Evolutionary conservation across 306 rosid species (phyloP).

Genomic region (Quercus mongolica): DNA sequence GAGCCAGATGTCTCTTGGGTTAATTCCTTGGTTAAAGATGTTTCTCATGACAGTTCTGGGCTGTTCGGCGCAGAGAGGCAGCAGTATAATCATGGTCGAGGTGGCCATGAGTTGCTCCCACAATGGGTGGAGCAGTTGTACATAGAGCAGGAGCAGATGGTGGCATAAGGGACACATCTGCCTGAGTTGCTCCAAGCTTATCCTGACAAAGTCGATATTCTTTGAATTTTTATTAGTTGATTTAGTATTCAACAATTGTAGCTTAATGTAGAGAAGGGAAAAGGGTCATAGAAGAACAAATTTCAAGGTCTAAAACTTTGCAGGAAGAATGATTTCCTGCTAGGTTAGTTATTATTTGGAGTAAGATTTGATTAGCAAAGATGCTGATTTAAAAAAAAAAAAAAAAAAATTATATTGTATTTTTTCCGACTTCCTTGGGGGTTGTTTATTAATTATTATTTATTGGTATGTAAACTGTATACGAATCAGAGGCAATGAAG

Average conservation of each 20-base stretch:
- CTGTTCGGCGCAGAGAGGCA: slow-evolving; percentile 44
- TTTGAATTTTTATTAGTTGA: slow-evolving; percentile 34
- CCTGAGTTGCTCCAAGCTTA: slow-evolving; percentile 39
- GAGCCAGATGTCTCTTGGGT: slow-evolving; percentile 99
- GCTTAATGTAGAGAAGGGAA: slow-evolving; percentile 24
- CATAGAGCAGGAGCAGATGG: slow-evolving; percentile 88
- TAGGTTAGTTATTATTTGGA: slow-evolving; percentile 30
- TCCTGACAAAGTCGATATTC: slow-evolving; percentile 50
- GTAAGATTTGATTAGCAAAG: slow-evolving; percentile 28
- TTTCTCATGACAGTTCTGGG: slow-evolving; percentile 49
- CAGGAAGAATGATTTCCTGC: slow-evolving; percentile 33
- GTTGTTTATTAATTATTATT: slow-evolving; percentile 18
- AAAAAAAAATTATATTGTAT: slow-evolving; percentile 15
- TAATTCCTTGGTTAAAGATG: slow-evolving; percentile 78
- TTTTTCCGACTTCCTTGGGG: slow-evolving; percentile 30
- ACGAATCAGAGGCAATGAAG: slow-evolving; percentile 6
- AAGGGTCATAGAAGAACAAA: slow-evolving; percentile 26
- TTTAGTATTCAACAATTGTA: slow-evolving; percentile 34
- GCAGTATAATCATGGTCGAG: slow-evolving; percentile 54
- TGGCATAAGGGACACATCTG: slow-evolving; percentile 49
- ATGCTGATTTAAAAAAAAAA: slow-evolving; percentile 23
- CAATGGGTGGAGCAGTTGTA: slow-evolving; percentile 94
- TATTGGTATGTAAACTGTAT: slow-evolving; percentile 23
- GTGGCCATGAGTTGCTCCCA: slow-evolving; percentile 53
- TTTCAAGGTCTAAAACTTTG: slow-evolving; percentile 36